These are phyloP conservation scores for Eucalyptus erythrocorys DNA, from an alignment of 345 rosid species.

Conservation along the genomic window DNA sequence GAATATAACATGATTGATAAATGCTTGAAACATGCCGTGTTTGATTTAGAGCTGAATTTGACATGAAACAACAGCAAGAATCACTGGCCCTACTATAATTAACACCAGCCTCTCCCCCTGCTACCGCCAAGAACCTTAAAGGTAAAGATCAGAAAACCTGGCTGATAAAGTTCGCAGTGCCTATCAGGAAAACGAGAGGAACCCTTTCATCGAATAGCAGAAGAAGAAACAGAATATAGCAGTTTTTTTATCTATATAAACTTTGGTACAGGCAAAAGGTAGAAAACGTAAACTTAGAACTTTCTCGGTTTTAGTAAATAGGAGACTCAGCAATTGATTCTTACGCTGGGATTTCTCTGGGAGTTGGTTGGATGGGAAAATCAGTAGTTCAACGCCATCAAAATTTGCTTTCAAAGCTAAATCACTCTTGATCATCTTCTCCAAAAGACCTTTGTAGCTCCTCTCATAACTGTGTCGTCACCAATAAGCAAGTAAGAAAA, in stretches of 20 bases:
- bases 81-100: neutral
- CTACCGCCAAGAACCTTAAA: neutral
- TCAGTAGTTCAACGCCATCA: slow-evolving; percentile 65
- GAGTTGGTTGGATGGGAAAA: slow-evolving; percentile 84
- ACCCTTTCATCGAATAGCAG: neutral
- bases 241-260: neutral
- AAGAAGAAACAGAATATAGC: neutral
- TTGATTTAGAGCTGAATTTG: neutral
- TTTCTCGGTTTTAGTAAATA: neutral
- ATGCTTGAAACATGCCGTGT: neutral
- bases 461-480: slow-evolving; percentile 58
- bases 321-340: neutral
- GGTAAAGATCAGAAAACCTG: neutral
- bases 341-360: slow-evolving; percentile 86
- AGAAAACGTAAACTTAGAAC: neutral
- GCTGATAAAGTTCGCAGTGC: neutral
- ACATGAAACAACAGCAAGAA: neutral
- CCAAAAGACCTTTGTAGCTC: slow-evolving; percentile 67
- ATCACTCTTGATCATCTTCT: slow-evolving; percentile 70
- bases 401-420: slow-evolving; percentile 75
- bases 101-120: neutral
- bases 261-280: neutral
- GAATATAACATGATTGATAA: neutral
- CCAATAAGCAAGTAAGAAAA: neutral
- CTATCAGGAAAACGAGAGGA: neutral